A percentile compares a stretch with the other conserved stretches of the same genome.
Conservation (phyloP, 345 rosid species). For the Turritis glabra region DNA sequence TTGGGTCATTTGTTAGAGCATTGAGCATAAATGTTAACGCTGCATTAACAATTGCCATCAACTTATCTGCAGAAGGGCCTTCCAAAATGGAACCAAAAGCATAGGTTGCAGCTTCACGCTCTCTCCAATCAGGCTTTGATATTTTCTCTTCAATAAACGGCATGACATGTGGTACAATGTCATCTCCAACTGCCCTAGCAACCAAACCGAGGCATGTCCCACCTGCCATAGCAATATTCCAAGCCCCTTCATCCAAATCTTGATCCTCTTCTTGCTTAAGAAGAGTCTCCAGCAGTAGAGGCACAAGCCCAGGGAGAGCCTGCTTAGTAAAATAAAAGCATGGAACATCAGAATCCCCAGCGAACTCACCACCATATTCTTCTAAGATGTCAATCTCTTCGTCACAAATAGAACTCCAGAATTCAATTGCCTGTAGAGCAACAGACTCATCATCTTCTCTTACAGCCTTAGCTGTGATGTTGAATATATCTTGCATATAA, state of each 20-base stretch:
- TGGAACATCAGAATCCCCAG: slow-evolving; percentile 56
- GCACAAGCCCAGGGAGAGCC: slow-evolving; percentile 64
- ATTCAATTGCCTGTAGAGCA: slow-evolving; percentile 67
- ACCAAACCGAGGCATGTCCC: slow-evolving; percentile 72
- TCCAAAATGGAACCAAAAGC: slow-evolving; percentile 74
- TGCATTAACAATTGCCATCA: slow-evolving; percentile 52
- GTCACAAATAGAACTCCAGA: slow-evolving; percentile 71
- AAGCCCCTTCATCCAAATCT: slow-evolving; percentile 72
- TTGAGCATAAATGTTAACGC: slow-evolving; percentile 67
- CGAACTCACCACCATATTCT: slow-evolving; percentile 53
- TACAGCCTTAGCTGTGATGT: slow-evolving; percentile 62
- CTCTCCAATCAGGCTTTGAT: slow-evolving; percentile 69
- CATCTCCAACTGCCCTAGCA: slow-evolving; percentile 68
- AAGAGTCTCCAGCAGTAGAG: slow-evolving; percentile 59
- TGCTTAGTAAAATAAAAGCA: slow-evolving; percentile 63
- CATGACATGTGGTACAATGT: slow-evolving; percentile 65
- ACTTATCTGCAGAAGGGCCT: slow-evolving; percentile 62
- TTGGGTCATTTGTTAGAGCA: slow-evolving; percentile 43
- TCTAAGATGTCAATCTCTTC: slow-evolving; percentile 71
- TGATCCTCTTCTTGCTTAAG: slow-evolving; percentile 76
- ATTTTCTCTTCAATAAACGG: slow-evolving; percentile 70
- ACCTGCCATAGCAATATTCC: slow-evolving; percentile 76
- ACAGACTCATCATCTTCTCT: slow-evolving; percentile 66
- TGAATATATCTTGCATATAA: slow-evolving; percentile 60
- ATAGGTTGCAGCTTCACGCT: slow-evolving; percentile 65